Evolutionary conservation across 176 grass and related monocot species (phyloP).

Genomic region (Zizania latifolia): DNA sequence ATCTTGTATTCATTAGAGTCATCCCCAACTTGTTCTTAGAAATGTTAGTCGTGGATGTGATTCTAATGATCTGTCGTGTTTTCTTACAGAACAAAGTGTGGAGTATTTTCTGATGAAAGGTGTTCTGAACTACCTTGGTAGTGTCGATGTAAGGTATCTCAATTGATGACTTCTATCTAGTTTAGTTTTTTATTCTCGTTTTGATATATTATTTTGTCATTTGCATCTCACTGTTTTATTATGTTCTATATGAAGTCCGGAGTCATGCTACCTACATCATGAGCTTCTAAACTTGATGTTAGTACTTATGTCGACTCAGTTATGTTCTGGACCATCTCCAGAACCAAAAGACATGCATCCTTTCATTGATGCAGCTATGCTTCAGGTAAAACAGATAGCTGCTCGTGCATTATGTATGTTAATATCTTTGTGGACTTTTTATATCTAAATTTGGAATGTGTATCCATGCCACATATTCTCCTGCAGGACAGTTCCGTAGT

Average conservation of each 20-base stretch:
- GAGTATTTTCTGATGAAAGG: conserved; percentile 82
- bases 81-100: conserved; percentile 55
- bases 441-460: conserved; percentile 33
- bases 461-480: conserved; percentile 29
- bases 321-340: conserved; percentile 94
- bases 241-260: conserved; percentile 55
- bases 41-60: too few species aligned
- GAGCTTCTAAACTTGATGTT: conserved; percentile 95
- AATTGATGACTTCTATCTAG: conserved; percentile 21
- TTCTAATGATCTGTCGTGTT: conserved; percentile 6
- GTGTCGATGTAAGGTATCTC: conserved; percentile 87
- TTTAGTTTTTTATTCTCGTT: background rate
- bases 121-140: conserved; percentile 69
- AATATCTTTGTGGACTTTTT: background rate
- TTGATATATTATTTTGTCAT: background rate
- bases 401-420: conserved; percentile 5
- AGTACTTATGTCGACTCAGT: conserved; percentile 96
- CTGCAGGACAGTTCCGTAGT: conserved; percentile 73
- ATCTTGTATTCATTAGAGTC: background rate
- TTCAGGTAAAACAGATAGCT: conserved; percentile 63
- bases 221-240: conserved; percentile 34
- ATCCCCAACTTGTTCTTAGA: background rate
- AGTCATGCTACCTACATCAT: conserved; percentile 82
- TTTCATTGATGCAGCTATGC: conserved; percentile 91
- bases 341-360: conserved; percentile 91